Evolutionary conservation across 2,329 filamentous ascomycete genomes (phyloP).

Genomic region (Beauveria varroae): DNA sequence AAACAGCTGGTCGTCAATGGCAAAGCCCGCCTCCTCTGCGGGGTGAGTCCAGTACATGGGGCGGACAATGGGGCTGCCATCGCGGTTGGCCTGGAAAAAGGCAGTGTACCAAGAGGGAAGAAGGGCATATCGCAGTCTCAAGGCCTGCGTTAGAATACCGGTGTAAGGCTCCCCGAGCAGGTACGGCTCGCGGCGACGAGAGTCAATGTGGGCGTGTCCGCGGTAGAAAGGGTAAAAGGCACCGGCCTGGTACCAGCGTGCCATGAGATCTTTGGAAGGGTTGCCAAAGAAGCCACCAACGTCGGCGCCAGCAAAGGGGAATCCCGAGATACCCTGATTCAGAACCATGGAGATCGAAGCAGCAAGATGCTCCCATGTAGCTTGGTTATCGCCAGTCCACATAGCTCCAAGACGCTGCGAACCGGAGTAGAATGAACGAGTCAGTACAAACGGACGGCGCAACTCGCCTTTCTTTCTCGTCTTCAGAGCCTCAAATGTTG

Average conservation of each 20-base stretch:
- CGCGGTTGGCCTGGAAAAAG: conserved; percentile 79
- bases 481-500: conserved; percentile 77
- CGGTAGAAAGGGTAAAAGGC: conserved; percentile 99
- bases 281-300: conserved; percentile 98
- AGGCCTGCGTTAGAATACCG: conserved; percentile 75
- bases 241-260: conserved; percentile 93
- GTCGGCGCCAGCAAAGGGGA: conserved; percentile 89
- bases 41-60: conserved; percentile 94
- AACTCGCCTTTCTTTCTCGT: conserved; percentile 80
- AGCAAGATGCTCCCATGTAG: conserved; percentile 84
- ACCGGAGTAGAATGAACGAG: conserved; percentile 85
- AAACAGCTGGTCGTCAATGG: conserved; percentile 88
- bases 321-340: conserved; percentile 86
- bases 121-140: conserved; percentile 82
- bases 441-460: conserved; percentile 84
- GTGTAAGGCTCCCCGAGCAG: conserved; percentile 78
- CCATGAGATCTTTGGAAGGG: conserved; percentile 82
- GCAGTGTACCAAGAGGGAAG: conserved; percentile 95
- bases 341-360: conserved; percentile 88
- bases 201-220: conserved; percentile 92
- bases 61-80: conserved; percentile 79
- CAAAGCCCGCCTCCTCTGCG: conserved; percentile 76
- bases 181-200: conserved; percentile 89
- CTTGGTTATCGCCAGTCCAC: conserved; percentile 99
- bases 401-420: conserved; percentile 87